phyloP scores from a whole-genome alignment of 345 rosid genomes.

The Carallia brachiata region DNA sequence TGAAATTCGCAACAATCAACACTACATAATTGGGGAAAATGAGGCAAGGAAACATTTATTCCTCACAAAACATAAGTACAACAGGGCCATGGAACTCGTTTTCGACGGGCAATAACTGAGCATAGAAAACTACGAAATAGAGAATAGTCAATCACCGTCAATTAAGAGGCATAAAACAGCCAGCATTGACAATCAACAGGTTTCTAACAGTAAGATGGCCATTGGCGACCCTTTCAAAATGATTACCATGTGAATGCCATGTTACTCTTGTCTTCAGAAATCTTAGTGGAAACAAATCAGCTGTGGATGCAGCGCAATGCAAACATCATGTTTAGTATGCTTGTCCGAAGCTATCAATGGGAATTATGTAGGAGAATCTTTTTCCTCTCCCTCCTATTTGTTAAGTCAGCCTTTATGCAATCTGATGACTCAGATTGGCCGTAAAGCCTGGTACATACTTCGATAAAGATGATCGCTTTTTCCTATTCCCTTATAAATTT shows the following conservation, averaged over 20 bases:
- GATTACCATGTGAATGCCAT: slow-evolving; percentile 47
- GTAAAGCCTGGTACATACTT: too few relatives aligned
- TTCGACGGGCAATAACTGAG: too few relatives aligned
- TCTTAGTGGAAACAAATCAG: slow-evolving; percentile 23
- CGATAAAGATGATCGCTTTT: background rate
- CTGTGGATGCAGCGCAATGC: background rate
- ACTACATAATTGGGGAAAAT: too few relatives aligned
- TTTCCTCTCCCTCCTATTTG: background rate
- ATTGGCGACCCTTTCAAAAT: slow-evolving; percentile 15
- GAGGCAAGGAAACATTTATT: too few relatives aligned
- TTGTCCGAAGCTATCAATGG: background rate
- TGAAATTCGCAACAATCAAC: too few relatives aligned
- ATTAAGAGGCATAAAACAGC: background rate
- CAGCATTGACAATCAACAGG: background rate
- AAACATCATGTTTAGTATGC: background rate
- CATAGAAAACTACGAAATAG: too few relatives aligned
- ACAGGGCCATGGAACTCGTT: too few relatives aligned
- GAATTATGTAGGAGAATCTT: background rate
- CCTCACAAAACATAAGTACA: too few relatives aligned
- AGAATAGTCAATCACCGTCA: too few relatives aligned
- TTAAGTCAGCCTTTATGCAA: background rate
- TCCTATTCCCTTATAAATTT: too few relatives aligned
- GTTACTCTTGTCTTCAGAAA: slow-evolving; percentile 38
- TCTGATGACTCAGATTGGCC: too few relatives aligned
- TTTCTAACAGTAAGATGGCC: background rate